Evolutionary conservation across 108 stramenopile species (phyloP), one percentile per base, ranked within the genome.

Genomic region (Fragilaria radians): DNA sequence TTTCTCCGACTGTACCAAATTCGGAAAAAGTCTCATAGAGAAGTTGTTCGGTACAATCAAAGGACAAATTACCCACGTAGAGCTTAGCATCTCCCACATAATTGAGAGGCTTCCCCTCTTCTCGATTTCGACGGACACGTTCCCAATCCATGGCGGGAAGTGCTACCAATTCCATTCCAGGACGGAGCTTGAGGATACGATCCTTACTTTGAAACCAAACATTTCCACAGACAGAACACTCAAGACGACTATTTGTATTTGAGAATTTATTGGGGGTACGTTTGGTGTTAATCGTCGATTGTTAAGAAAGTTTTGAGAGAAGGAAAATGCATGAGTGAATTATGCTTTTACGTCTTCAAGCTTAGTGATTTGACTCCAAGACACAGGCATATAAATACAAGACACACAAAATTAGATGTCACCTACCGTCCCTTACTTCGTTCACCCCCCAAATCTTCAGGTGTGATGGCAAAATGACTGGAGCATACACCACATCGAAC

Each of bases 181-280:
- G 63, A 25, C 56, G 57, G 28, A 90, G 49, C n/a, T 59, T 59
- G 59, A 80, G 58, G 45, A 90, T 64, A 32, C 85, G 82, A 56
- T 90, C 85, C 29, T 72, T 78, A 4, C 80, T 79, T 76, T 90
- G 88, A 60, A 78, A 90, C 88, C 88, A 90, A 0, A 83, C 68
- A 65, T 90, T 80, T 21, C 58, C 51, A 63, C 88, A 90, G 5
- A 90, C 84, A 50, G 59, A 55, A 67, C 88, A 90, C 73, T 86
- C 85, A 61, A 90, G 67, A 46, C 88, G 88, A 45, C 79, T 82
- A 24, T 28, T 28, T n/a, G n/a, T n/a, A n/a, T n/a, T n/a, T n/a
- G n/a, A n/a, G n/a, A n/a, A n/a, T n/a, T n/a, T n/a, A n/a, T n/a
- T n/a, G n/a, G n/a, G n/a, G n/a, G n/a, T n/a, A n/a, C n/a, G n/a